phyloP scores from a whole-genome alignment of 768 basidiomycete species.

The Glaciozyma antarctica region DNA sequence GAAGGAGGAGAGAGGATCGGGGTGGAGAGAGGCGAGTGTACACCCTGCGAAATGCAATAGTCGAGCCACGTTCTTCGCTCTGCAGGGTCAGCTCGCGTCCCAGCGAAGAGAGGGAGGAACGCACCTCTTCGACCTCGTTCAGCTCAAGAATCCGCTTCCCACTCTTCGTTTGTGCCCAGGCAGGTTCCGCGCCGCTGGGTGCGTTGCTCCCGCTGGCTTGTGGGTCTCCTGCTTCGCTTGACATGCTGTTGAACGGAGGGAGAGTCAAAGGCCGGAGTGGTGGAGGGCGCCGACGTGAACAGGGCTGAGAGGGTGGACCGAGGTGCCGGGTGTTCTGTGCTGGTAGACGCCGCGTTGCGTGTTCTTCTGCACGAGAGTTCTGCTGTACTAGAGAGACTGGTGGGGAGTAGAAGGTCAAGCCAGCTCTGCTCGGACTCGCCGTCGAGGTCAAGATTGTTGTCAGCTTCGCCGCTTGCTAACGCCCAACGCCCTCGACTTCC shows the following conservation, averaged over 20 bases:
- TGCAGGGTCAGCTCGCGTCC: no score
- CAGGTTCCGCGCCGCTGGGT: background rate
- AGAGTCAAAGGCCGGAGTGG: background rate
- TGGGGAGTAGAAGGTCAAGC: no score
- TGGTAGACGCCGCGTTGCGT: no score
- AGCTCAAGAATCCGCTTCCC: slow-evolving; percentile 23
- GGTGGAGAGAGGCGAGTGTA: slow-evolving; percentile 24
- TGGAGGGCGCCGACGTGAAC: background rate
- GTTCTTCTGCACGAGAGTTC: no score
- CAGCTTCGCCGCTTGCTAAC: no score
- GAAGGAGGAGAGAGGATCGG: slow-evolving; percentile 24
- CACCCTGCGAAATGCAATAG: slow-evolving; percentile 28
- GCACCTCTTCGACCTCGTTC: slow-evolving; percentile 27
- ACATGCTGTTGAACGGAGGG: background rate
- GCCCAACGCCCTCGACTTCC: background rate
- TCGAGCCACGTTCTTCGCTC: slow-evolving; percentile 17
- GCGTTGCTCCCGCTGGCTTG: background rate
- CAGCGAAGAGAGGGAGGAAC: background rate
- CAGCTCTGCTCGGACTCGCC: no score
- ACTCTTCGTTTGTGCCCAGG: background rate
- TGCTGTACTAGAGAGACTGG: no score
- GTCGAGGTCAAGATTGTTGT: no score
- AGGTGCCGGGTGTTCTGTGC: no score
- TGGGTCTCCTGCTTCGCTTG: background rate
- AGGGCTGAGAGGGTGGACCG: background rate